Base-by-base conservation (phyloP, 495 filamentous ascomycete species). In the Penicillium antarcticum region DNA sequence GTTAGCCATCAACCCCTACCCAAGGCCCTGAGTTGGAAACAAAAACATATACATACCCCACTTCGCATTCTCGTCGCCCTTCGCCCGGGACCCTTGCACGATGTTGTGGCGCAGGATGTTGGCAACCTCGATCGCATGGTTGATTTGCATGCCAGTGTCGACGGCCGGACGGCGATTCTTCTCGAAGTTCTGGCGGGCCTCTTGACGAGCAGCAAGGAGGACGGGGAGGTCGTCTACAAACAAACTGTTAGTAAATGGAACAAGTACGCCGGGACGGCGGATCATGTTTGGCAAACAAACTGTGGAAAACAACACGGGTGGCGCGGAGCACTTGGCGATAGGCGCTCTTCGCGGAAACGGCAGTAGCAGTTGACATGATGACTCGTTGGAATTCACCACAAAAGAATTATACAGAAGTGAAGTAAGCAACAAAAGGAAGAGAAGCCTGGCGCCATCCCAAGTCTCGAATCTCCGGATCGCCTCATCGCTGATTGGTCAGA, bases 251-350 rank as follows among this genome's bases (percentile, higher is more conserved):
- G 38, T 52, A 52, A 35, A 13, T 31, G 41, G 24, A 14, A 13
- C 11, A 8, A n/a, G 34, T 14, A 37, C 33, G 18, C 2, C 23
- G 26, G 7, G 35, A 24, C 31, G 41, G 19, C 42, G 16, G 19
- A 3, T 29, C 26, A 29, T n/a, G 23, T 4, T 36, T 4, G 34
- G 16, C 13, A 29, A 29, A 61, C 66, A 29, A 68, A 95, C 92
- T 87, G 75, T 84, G 73, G 70, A 97, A 97, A 37, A 91, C 92
- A 51, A 92, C 74, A 24, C 85, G 77, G 26, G 89, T 83, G 21
- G 91, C 85, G 42, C 95, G 94, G 51, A 96, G 78, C 26, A 98
- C 69, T 52, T 87, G 76, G 55, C 92, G 80, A 70, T 97, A 98
- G 14, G 91, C 89, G 60, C 78, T 77, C 2, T 91, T 65, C 4